phyloP scores from a whole-genome alignment of 768 basidiomycete genomes.

The Dioszegia aurantiaca region DNA sequence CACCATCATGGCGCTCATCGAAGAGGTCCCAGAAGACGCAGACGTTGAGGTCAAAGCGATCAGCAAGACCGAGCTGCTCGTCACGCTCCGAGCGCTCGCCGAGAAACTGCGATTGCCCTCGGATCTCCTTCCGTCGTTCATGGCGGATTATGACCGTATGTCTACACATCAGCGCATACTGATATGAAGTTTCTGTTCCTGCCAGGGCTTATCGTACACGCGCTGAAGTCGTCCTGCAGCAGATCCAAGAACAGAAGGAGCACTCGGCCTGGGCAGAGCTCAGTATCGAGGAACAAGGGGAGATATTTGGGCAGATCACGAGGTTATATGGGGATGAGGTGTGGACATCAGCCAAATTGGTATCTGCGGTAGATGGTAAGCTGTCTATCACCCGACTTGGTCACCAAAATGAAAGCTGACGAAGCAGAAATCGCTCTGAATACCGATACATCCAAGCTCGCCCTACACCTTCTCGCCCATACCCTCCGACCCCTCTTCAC shows the following conservation, averaged over 20 bases:
- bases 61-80: slow-evolving; percentile 14
- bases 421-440: not conserved
- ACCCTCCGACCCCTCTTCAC: slow-evolving; percentile 30
- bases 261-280: slow-evolving; percentile 6
- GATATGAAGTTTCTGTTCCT: not conserved
- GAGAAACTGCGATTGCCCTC: slow-evolving; percentile 22
- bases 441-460: slow-evolving; percentile 4
- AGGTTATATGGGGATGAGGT: slow-evolving; percentile 22
- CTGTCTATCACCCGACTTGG: not conserved
- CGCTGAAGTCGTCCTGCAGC: not conserved
- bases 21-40: slow-evolving; percentile 27
- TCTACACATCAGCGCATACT: not conserved
- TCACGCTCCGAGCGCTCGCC: slow-evolving; percentile 13
- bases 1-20: slow-evolving; percentile 17
- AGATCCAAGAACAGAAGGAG: not conserved
- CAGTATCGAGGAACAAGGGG: slow-evolving; percentile 20
- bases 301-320: slow-evolving; percentile 14
- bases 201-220: not conserved
- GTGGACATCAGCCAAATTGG: slow-evolving; percentile 19
- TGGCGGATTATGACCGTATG: slow-evolving; percentile 25
- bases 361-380: slow-evolving; percentile 23
- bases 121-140: slow-evolving; percentile 27
- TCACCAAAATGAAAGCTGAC: slow-evolving; percentile 5
- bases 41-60: not conserved
- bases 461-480: slow-evolving; percentile 22